phyloP scores from a whole-genome alignment of 1,139 yeast species.

The Sugiyamaella sp. region DNA sequence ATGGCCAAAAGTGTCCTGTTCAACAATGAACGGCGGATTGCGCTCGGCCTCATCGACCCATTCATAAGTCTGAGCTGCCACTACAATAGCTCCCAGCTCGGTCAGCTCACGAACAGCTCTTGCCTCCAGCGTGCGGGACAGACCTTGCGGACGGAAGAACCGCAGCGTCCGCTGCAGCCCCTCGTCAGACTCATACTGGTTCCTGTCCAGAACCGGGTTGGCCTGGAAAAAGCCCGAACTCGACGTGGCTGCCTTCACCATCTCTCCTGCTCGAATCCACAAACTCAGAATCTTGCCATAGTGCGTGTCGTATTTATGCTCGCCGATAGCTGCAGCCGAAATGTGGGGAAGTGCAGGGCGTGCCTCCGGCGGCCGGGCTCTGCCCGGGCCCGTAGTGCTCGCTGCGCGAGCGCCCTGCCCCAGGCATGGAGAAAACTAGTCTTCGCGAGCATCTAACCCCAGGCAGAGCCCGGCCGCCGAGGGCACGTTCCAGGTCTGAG shows the following conservation, averaged over 20 bases:
- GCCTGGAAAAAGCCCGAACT: slow-evolving; percentile 38
- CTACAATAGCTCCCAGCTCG: slow-evolving; percentile 34
- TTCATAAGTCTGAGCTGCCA: slow-evolving; percentile 33
- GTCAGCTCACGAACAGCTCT: slow-evolving; percentile 28
- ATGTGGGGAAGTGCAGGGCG: background rate
- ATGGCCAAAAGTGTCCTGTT: slow-evolving; percentile 40
- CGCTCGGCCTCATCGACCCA: slow-evolving; percentile 40
- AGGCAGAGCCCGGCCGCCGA: no score
- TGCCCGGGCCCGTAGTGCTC: no score
- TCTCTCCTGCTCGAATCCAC: background rate
- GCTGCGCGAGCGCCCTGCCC: no score
- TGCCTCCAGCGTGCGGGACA: slow-evolving; percentile 7
- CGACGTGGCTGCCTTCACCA: slow-evolving; percentile 33
- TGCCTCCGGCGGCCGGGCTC: no score
- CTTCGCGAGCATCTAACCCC: no score
- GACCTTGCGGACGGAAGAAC: slow-evolving; percentile 25
- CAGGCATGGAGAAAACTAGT: no score
- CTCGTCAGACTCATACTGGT: slow-evolving; percentile 34
- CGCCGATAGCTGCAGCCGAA: no score
- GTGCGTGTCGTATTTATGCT: no score
- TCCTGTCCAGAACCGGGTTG: slow-evolving; percentile 30
- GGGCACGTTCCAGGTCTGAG: no score
- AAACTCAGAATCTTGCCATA: no score
- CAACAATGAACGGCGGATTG: slow-evolving; percentile 37
- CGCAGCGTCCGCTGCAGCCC: slow-evolving; percentile 33